These are phyloP conservation scores for Quercus tomentella DNA, from an alignment of 331 rosid species.

Conservation along the genomic window DNA sequence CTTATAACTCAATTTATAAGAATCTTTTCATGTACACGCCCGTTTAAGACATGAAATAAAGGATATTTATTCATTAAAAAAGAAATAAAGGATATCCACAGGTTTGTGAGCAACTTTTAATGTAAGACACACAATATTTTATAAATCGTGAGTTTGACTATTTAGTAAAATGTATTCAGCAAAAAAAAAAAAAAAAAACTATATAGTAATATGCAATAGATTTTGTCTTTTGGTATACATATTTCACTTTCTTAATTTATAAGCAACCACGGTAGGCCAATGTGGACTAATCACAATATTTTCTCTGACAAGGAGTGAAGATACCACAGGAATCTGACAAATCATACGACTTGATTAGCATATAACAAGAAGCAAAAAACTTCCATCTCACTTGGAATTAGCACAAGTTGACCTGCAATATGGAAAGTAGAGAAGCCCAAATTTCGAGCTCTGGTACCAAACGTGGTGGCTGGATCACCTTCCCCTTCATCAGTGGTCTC, in stretches of 20 bases:
- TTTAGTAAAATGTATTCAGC: too few species aligned
- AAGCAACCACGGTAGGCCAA: not conserved
- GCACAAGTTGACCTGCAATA: not conserved
- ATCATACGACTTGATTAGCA: not conserved
- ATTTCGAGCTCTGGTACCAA: not conserved
- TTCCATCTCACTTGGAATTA: not conserved
- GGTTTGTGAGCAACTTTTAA: too few species aligned
- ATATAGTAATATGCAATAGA: too few species aligned
- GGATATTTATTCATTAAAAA: too few species aligned
- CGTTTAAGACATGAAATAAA: too few species aligned
- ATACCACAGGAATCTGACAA: not conserved
- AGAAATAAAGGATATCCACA: too few species aligned
- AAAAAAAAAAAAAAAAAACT: too few species aligned
- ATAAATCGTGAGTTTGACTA: too few species aligned
- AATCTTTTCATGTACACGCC: too few species aligned
- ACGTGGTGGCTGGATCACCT: constrained; percentile 48
- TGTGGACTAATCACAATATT: not conserved
- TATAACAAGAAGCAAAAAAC: not conserved
- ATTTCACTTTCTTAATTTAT: not conserved
- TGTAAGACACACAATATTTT: too few species aligned
- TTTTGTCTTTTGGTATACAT: not conserved
- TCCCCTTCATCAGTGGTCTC: constrained; percentile 41
- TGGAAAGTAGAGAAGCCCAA: constrained; percentile 5
- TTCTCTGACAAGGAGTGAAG: not conserved
- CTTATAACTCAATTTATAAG: too few species aligned